Base-by-base conservation (phyloP, 2,329 filamentous ascomycete genomes). In the Purpureocillium lavendulum region DNA sequence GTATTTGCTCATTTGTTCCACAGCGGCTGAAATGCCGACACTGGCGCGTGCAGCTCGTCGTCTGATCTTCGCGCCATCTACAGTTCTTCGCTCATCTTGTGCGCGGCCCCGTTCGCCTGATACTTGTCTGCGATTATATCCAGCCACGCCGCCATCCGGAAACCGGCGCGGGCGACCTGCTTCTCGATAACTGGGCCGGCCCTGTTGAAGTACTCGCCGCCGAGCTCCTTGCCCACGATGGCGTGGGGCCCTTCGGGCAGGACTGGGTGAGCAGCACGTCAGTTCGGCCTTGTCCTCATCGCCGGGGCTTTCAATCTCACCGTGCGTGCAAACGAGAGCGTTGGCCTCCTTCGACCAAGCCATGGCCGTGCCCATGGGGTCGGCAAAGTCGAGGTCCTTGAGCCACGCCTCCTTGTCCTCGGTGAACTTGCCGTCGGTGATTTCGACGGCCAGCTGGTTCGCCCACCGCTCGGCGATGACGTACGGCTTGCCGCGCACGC, bases 91-190 rank as follows among this genome's bases (percentile, higher is more conserved):
- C 48, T 46, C 17, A 43, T 35, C 31, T 45, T 28, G 7, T 52
- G 45, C 26, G 45, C 54, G 43, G 36, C 46, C 43, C 41, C 47
- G 24, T 41, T 52, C 15, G 46, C 43, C 24, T 49, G 42, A 45
- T 55, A 61, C 18, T 50, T 53, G n/a, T 66, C 59, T 8, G 66
- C 75, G 50, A 84, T 78, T 49, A 70, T 61, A 52, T 84, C 80
- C 44, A 85, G 60, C 77, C 78, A 85, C 15, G 71, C 71, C 2
- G 76, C 82, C 55, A 87, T 67, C 36, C 83, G 71, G 56, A 77
- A 83, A 10, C 83, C 83, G 4, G 78, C 83, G 46, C 74, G 75
- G 7, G 82, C 82, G 44, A 87, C 67, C 54, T 82, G 76, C 43
- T 74, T 54, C 58, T 86, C 77, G 34, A 86, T 67, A 41, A 80